These are phyloP conservation scores for Pseudogymnoascus sp. DNA, from an alignment of 2,329 filamentous ascomycete species.

Conservation along the genomic window DNA sequence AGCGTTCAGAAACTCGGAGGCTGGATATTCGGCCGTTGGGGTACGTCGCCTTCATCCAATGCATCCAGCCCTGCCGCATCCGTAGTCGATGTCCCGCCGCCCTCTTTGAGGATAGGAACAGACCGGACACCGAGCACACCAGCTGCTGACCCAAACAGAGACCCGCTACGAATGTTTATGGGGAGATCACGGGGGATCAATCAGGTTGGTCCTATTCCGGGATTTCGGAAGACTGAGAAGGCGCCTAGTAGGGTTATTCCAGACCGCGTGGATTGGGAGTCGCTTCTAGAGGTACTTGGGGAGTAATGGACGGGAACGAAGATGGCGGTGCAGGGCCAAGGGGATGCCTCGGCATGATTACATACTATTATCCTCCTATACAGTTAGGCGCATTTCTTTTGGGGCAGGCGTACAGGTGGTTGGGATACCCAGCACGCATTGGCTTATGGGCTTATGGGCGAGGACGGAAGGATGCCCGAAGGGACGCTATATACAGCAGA, in stretches of 20 bases:
- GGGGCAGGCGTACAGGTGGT: not conserved
- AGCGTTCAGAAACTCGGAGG: slow-evolving; percentile 50
- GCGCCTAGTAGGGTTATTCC: slow-evolving; percentile 24
- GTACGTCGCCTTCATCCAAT: slow-evolving; percentile 37
- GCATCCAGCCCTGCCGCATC: not conserved
- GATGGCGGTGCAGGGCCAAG: not conserved
- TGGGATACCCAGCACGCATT: slow-evolving; percentile 3
- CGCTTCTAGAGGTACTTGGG: slow-evolving; percentile 22
- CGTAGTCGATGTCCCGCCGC: slow-evolving; percentile 8
- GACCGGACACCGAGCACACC: slow-evolving; percentile 27
- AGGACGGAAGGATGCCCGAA: not conserved
- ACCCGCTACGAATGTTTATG: slow-evolving; percentile 28
- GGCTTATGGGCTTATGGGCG: not conserved
- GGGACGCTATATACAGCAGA: not conserved
- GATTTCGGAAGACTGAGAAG: slow-evolving; percentile 46
- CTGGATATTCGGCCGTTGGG: slow-evolving; percentile 58
- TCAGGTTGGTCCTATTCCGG: slow-evolving; percentile 64
- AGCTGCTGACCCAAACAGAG: slow-evolving; percentile 18
- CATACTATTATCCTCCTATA: not conserved
- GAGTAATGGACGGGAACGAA: slow-evolving; percentile 11
- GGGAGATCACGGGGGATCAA: slow-evolving; percentile 65
- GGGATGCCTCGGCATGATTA: not conserved
- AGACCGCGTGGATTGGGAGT: slow-evolving; percentile 23
- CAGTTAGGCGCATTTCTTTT: not conserved
- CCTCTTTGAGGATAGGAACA: slow-evolving; percentile 11